Percentiles rank a stretch among this genome's conserved stretches.
Conservation (phyloP, 2,329 filamentous ascomycete species). For the Paecilomyces fulvus region DNA sequence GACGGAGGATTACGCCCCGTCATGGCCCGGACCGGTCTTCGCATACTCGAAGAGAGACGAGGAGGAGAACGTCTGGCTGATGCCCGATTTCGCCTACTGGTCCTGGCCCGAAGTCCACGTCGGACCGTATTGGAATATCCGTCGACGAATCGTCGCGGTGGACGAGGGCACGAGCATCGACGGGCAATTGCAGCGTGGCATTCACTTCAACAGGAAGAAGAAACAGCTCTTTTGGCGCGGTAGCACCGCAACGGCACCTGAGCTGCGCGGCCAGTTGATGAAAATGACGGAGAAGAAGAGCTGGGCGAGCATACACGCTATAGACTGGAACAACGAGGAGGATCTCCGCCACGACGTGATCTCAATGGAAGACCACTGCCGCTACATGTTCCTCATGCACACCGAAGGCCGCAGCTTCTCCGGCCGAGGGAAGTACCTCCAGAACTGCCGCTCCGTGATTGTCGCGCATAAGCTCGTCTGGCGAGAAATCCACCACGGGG, state of each 20-base stretch:
- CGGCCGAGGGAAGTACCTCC: slow-evolving; percentile 45
- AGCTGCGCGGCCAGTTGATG: slow-evolving; percentile 32
- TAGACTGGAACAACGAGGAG: slow-evolving; percentile 35
- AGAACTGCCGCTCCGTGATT: slow-evolving; percentile 44
- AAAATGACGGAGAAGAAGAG: slow-evolving; percentile 29
- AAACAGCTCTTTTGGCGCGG: slow-evolving; percentile 44
- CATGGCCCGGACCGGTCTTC: slow-evolving; percentile 22
- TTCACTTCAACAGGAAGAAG: slow-evolving; percentile 31
- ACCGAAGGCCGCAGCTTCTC: slow-evolving; percentile 48
- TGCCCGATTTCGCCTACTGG: slow-evolving; percentile 49
- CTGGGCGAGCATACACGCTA: slow-evolving; percentile 40
- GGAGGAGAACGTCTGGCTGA: slow-evolving; percentile 38
- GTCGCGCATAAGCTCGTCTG: slow-evolving; percentile 43
- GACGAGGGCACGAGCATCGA: slow-evolving; percentile 22
- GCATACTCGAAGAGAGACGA: slow-evolving; percentile 25
- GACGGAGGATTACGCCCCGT: slow-evolving; percentile 38
- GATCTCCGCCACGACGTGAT: slow-evolving; percentile 35
- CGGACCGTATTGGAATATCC: slow-evolving; percentile 37
- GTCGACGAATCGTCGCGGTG: slow-evolving; percentile 27
- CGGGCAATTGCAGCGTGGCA: slow-evolving; percentile 8
- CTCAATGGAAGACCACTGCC: slow-evolving; percentile 46
- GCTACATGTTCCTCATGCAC: slow-evolving; percentile 47
- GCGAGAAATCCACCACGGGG: slow-evolving; percentile 42
- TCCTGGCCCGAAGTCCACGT: slow-evolving; percentile 43
- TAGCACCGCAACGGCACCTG: slow-evolving; percentile 29